Conservation (phyloP, 2,329 filamentous ascomycete genomes). For the Penicillium sp. region DNA sequence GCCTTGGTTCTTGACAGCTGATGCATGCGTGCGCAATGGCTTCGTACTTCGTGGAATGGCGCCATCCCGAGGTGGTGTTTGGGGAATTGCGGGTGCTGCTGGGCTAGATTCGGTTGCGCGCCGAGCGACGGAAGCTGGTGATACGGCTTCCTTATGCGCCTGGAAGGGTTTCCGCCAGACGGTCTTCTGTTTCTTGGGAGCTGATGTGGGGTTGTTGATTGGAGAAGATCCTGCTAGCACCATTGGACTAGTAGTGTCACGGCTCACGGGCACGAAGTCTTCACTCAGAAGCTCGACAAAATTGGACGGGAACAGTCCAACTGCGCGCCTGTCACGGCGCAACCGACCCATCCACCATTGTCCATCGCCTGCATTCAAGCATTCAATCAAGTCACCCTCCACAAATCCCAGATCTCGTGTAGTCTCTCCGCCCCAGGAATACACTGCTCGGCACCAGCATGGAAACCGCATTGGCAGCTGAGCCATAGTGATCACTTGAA, state of each 20-base stretch:
- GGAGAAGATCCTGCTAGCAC: slow-evolving; percentile 50
- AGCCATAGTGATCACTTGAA: slow-evolving; percentile 40
- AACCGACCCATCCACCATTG: slow-evolving; percentile 97
- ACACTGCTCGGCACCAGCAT: slow-evolving; percentile 87
- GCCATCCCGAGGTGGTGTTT: slow-evolving; percentile 36
- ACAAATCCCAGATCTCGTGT: slow-evolving; percentile 95
- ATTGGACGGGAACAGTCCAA: slow-evolving; percentile 94
- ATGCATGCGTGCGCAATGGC: slow-evolving; percentile 38
- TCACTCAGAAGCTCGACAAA: slow-evolving; percentile 89
- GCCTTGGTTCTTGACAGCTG: slow-evolving; percentile 39
- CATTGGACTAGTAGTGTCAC: slow-evolving; percentile 53
- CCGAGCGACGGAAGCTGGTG: slow-evolving; percentile 38
- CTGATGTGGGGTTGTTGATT: slow-evolving; percentile 44
- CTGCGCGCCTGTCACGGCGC: slow-evolving; percentile 81
- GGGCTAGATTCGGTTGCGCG: slow-evolving; percentile 35
- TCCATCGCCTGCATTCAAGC: slow-evolving; percentile 93
- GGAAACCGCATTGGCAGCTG: slow-evolving; percentile 74
- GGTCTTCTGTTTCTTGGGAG: slow-evolving; percentile 59
- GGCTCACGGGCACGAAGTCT: slow-evolving; percentile 69
- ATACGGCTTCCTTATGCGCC: slow-evolving; percentile 54
- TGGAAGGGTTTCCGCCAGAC: slow-evolving; percentile 64
- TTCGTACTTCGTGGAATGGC: slow-evolving; percentile 33
- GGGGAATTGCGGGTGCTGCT: slow-evolving; percentile 36
- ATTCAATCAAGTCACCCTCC: slow-evolving; percentile 97
- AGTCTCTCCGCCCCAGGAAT: slow-evolving; percentile 93